phyloP scores from a whole-genome alignment of 2,329 filamentous ascomycete species.

The Fusarium globosum region DNA sequence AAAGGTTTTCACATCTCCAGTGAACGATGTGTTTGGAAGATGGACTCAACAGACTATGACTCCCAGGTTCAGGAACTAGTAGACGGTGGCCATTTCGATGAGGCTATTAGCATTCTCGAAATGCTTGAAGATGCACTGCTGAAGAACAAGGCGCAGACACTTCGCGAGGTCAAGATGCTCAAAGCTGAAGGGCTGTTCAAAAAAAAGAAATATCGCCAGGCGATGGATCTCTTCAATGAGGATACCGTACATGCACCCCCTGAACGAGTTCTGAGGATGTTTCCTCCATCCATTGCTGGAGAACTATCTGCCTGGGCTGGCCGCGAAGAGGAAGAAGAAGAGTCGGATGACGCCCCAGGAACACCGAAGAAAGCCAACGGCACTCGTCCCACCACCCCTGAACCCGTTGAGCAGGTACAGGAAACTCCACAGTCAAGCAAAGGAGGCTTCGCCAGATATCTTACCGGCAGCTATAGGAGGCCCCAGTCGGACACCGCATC shows the following conservation, averaged over 20 bases:
- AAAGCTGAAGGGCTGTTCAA: constrained; percentile 90
- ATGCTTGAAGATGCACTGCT: constrained; percentile 95
- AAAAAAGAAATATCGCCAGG: constrained; percentile 82
- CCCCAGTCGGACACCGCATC: constrained; percentile 66
- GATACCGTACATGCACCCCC: constrained; percentile 90
- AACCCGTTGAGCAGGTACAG: constrained; percentile 42
- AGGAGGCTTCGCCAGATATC: constrained; percentile 65
- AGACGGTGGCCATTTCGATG: constrained; percentile 79
- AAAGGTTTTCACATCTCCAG: constrained; percentile 96
- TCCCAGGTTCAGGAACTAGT: constrained; percentile 87
- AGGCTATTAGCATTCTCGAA: constrained; percentile 87
- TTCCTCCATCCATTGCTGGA: constrained; percentile 85
- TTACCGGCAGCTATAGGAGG: constrained; percentile 60
- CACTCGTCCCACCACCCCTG: constrained; percentile 43
- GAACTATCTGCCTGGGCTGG: constrained; percentile 71
- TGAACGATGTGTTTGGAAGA: constrained; percentile 93
- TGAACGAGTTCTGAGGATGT: constrained; percentile 86
- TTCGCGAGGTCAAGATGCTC: constrained; percentile 88
- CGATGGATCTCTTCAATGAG: constrained; percentile 86
- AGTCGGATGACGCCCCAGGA: constrained; percentile 53
- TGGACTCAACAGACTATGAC: constrained; percentile 93
- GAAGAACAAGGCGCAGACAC: constrained; percentile 80
- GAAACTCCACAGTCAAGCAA: constrained; percentile 52
- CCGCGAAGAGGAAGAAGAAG: constrained; percentile 50
- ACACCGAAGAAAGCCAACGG: constrained; percentile 46